Base-by-base conservation (phyloP, 768 basidiomycete species). In the Ramaria sp. region DNA sequence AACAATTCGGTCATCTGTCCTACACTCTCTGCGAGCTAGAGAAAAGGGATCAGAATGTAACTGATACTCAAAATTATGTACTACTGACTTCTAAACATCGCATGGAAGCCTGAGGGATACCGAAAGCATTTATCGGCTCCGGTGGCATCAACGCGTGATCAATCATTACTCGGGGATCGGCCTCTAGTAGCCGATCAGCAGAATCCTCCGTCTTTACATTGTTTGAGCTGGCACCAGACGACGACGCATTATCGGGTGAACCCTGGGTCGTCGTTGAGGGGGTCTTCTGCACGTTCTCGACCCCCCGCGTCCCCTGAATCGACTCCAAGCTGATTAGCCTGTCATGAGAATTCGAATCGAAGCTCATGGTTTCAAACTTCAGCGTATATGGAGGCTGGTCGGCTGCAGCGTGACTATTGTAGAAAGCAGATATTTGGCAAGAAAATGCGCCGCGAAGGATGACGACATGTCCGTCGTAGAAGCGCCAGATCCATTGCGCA, bases 71-170 rank as follows among this genome's bases (percentile, higher is more conserved):
- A 34, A 9, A 52, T 25, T 41, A 49, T 16, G 22, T 22, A 57
- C 32, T 48, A 64, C 75, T 54, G 55, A 85, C 84, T 76, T 91
- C 88, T 34, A 91, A 70, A 75, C 87, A 89, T 52, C 88, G 75
- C 89, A 90, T 90, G 16, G 88, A 88, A 2, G 86, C 87, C 63
- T 90, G 87, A 5, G 88, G 87, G 51, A 91, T 88, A 4, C 88
- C 88, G 68, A 90, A 91, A 20, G 85, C 85, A 62, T 90, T 90
- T 50, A 91, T 85, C 8, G 88, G 88, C 61, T 89, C 88, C 4
- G 80, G 78, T 12, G 89, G 88, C 60, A 89, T 78, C n/a, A 72
- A 72, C 30, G 78, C 84, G 34, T 70, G 71, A 16, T 81, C 79
- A 45, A 86, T 78, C 39, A 80, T 68, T 1, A 44, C 24, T 8